These are phyloP conservation scores for Murraya paniculata DNA, from an alignment of 345 rosid species.

Conservation along the genomic window DNA sequence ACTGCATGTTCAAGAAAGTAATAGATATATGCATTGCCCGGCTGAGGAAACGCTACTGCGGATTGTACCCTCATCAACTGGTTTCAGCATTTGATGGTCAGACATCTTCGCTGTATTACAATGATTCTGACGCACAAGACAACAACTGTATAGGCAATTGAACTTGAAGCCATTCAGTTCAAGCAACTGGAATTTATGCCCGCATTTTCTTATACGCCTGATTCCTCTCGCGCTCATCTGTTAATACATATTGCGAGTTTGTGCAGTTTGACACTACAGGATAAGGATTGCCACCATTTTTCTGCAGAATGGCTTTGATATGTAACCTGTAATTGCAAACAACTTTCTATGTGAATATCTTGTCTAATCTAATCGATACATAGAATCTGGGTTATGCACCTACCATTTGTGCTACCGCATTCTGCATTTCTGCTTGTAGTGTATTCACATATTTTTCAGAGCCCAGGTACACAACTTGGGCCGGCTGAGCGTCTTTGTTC, in stretches of 20 bases:
- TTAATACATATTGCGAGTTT: background rate
- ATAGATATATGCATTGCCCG: slow-evolving; percentile 77
- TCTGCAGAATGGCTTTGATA: background rate
- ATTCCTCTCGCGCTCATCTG: background rate
- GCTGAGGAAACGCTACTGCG: slow-evolving; percentile 65
- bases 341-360: background rate
- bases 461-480: background rate
- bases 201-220: background rate
- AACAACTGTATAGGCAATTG: slow-evolving; percentile 36
- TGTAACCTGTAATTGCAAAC: slow-evolving; percentile 9
- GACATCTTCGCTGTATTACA: slow-evolving; percentile 71
- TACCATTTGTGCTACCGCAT: background rate
- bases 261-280: background rate
- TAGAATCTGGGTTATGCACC: background rate
- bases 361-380: background rate
- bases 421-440: too few species aligned
- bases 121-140: slow-evolving; percentile 46
- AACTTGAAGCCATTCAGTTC: background rate
- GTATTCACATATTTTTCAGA: background rate
- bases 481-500: background rate
- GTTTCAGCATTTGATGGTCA: slow-evolving; percentile 79
- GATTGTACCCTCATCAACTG: slow-evolving; percentile 63
- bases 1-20: slow-evolving; percentile 84
- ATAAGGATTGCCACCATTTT: background rate
- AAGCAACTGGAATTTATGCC: background rate